Evolutionary conservation across 805 yeast genomes (phyloP).

Genomic region (Monosporozyma servazzii): DNA sequence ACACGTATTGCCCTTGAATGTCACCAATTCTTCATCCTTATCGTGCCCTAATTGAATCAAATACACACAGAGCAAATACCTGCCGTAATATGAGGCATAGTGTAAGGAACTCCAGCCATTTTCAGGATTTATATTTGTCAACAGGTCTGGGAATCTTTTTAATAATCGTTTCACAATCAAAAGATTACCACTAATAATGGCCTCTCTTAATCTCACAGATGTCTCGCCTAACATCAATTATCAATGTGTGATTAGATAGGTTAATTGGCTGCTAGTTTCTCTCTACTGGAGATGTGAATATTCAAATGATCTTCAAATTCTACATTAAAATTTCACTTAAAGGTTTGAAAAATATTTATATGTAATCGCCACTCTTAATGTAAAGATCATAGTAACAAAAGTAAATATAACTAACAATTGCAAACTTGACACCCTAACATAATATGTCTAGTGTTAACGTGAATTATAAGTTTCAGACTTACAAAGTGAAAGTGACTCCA

Average conservation of each 20-base stretch:
- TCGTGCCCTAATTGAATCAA: constrained; percentile 52
- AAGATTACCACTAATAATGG: constrained; percentile 53
- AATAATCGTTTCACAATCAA: constrained; percentile 56
- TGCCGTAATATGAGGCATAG: constrained; percentile 68
- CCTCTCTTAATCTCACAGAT: constrained; percentile 53
- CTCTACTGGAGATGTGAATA: background rate
- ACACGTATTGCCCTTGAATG: constrained; percentile 52
- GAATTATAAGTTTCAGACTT: constrained; percentile 27
- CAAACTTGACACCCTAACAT: background rate
- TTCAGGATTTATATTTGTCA: constrained; percentile 56
- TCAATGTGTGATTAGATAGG: background rate
- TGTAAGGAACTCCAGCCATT: constrained; percentile 82
- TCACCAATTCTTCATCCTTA: constrained; percentile 38
- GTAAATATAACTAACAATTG: background rate
- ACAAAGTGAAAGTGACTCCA: constrained; percentile 30
- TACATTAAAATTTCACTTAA: background rate
- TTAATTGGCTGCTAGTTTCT: background rate
- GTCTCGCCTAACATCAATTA: constrained; percentile 39
- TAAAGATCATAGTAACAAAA: background rate
- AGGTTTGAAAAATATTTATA: background rate
- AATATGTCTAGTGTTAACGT: constrained; percentile 34
- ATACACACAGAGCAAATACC: constrained; percentile 55
- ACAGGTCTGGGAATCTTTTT: constrained; percentile 56
- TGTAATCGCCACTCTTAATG: background rate
- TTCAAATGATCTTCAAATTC: background rate